phyloP scores from a whole-genome alignment of 2,329 filamentous ascomycete species.

The Aureobasidium sp. region DNA sequence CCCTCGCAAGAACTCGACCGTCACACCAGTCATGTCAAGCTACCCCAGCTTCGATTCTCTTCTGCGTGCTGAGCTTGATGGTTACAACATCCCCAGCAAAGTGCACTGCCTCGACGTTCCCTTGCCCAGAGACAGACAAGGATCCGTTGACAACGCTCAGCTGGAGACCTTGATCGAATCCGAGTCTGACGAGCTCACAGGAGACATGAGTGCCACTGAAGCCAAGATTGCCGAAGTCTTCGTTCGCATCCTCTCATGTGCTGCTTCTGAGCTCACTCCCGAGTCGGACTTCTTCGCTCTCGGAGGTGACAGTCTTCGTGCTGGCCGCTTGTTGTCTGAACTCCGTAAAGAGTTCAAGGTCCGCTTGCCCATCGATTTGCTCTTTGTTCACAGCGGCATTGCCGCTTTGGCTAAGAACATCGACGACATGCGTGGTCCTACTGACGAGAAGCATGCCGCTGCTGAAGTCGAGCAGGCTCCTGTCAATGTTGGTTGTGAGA shows the following conservation, averaged over 20 bases:
- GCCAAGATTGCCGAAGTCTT: slow-evolving; percentile 38
- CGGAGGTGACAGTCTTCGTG: slow-evolving; percentile 47
- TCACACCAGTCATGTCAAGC: background rate
- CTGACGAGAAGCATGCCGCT: slow-evolving; percentile 7
- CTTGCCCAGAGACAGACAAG: slow-evolving; percentile 19
- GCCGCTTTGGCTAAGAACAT: slow-evolving; percentile 31
- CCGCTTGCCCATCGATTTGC: slow-evolving; percentile 41
- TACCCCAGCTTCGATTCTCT: slow-evolving; percentile 13
- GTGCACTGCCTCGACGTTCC: slow-evolving; percentile 21
- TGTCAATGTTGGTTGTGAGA: slow-evolving; percentile 25
- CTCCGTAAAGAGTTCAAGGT: slow-evolving; percentile 42
- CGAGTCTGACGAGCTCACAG: background rate
- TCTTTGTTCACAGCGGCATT: slow-evolving; percentile 44
- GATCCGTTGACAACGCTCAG: slow-evolving; percentile 20
- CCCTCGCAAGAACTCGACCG: slow-evolving; percentile 14
- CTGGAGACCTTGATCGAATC: slow-evolving; percentile 13
- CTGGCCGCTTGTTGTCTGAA: slow-evolving; percentile 43
- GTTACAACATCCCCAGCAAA: slow-evolving; percentile 23
- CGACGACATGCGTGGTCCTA: slow-evolving; percentile 22
- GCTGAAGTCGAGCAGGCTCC: slow-evolving; percentile 14
- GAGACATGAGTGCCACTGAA: slow-evolving; percentile 20
- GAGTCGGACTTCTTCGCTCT: slow-evolving; percentile 45
- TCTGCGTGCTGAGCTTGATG: slow-evolving; percentile 19
- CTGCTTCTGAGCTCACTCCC: slow-evolving; percentile 30
- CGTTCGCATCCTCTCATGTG: slow-evolving; percentile 36